Evolutionary conservation across 306 rosid genomes (phyloP).

Genomic region (Fagus crenata): DNA sequence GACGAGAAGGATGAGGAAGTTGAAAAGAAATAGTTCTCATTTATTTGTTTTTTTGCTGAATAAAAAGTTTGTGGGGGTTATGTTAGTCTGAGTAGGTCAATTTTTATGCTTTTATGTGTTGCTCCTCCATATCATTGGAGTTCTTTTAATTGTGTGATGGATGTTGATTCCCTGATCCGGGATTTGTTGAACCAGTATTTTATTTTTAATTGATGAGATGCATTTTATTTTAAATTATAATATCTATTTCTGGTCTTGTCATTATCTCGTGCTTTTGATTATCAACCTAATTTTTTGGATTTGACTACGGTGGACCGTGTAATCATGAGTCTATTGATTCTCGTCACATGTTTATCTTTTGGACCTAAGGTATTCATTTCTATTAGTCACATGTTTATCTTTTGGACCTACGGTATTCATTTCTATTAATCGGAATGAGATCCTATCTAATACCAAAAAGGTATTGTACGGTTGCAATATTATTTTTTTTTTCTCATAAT

Average conservation of each 20-base stretch:
- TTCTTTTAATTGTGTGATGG: neutral
- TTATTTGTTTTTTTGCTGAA: constrained; percentile 13
- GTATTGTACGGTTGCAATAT: too few relatives aligned
- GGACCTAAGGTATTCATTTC: too few relatives aligned
- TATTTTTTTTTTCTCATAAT: too few relatives aligned
- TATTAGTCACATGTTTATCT: too few relatives aligned
- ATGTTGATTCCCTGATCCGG: neutral
- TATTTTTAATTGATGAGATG: neutral
- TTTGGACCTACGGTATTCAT: too few relatives aligned
- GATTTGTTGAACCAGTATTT: neutral
- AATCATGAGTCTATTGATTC: too few relatives aligned
- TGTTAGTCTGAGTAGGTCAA: constrained; percentile 2
- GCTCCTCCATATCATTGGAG: neutral
- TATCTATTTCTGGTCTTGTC: neutral
- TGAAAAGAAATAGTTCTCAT: constrained; percentile 34
- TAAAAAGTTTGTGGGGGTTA: constrained; percentile 43
- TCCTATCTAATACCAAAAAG: too few relatives aligned
- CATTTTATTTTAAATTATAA: neutral
- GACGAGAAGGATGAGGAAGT: constrained; percentile 72
- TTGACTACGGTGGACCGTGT: too few relatives aligned
- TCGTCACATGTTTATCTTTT: too few relatives aligned
- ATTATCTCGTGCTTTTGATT: neutral
- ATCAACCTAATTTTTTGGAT: too few relatives aligned
- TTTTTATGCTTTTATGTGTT: neutral
- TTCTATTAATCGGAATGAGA: too few relatives aligned